Percentiles rank a stretch among this genome's conserved stretches.
Evolutionary conservation across 1,284 basidiomycete genomes (phyloP).

Genomic region (Fomitopsis palustris): DNA sequence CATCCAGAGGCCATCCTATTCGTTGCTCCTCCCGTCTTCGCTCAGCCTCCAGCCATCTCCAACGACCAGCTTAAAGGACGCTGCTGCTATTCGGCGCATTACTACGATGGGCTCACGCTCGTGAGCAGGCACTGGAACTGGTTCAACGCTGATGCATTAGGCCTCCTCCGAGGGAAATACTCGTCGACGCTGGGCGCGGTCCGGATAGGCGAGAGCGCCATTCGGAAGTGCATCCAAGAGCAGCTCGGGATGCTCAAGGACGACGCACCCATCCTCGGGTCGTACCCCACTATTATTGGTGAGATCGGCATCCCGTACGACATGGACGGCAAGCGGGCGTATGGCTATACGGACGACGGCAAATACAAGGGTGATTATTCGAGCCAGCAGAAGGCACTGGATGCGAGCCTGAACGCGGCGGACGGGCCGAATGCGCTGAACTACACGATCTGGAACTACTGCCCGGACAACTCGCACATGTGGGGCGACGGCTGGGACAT

Average conservation of each 20-base stretch:
- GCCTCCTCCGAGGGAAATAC: constrained; percentile 88
- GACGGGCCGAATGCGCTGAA: constrained; percentile 84
- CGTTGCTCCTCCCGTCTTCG: constrained; percentile 92
- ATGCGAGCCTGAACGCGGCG: constrained; percentile 87
- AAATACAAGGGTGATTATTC: constrained; percentile 78
- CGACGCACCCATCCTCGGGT: constrained; percentile 65
- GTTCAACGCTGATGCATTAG: constrained; percentile 97
- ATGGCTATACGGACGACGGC: constrained; percentile 79
- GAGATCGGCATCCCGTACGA: constrained; percentile 96
- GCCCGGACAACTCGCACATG: constrained; percentile 71
- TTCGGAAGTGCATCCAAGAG: constrained; percentile 79
- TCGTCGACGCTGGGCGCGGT: constrained; percentile 62
- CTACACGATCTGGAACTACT: constrained; percentile 93
- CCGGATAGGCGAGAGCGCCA: constrained; percentile 78
- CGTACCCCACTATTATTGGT: constrained; percentile 92
- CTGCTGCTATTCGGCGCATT: constrained; percentile 83
- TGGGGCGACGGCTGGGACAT: constrained; percentile 98
- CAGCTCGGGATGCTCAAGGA: constrained; percentile 81
- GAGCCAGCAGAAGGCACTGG: constrained; percentile 82
- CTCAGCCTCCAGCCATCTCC: constrained; percentile 66
- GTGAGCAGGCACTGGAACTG: constrained; percentile 90
- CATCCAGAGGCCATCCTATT: constrained; percentile 91
- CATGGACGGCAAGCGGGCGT: constrained; percentile 81
- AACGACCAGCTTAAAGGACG: constrained; percentile 66
- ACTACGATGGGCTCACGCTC: constrained; percentile 91